A percentile compares a stretch with the other conserved stretches of the same genome.
phyloP scores from a whole-genome alignment of 306 rosid species.

The Pterocarpus santalinus region DNA sequence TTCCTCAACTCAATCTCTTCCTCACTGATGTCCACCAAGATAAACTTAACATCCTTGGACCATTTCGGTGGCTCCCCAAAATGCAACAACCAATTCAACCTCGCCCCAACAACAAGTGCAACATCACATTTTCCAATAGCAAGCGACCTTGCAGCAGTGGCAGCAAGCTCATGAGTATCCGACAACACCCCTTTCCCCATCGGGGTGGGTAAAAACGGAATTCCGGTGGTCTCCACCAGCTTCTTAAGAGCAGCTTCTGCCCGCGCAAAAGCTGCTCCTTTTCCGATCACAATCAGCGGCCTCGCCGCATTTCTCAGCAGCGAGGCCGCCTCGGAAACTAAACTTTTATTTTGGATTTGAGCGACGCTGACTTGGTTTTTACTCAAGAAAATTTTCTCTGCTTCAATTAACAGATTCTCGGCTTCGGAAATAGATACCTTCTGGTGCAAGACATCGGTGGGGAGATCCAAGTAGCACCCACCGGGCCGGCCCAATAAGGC shows the following conservation, averaged over 20 bases:
- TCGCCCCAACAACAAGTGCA: slow-evolving; percentile 86
- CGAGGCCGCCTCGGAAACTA: slow-evolving; percentile 49
- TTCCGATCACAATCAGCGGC: slow-evolving; percentile 89
- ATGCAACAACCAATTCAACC: slow-evolving; percentile 90
- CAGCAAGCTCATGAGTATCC: slow-evolving; percentile 83
- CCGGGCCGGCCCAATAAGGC: slow-evolving; percentile 80
- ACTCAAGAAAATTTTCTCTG: slow-evolving; percentile 31
- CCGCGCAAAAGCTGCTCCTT: slow-evolving; percentile 89
- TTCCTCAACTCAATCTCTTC: slow-evolving; percentile 88
- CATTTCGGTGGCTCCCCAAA: slow-evolving; percentile 96
- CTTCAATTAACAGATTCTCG: slow-evolving; percentile 60
- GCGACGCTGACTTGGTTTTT: background rate
- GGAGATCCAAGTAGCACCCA: slow-evolving; percentile 88
- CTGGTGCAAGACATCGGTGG: slow-evolving; percentile 84
- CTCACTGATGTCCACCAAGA: slow-evolving; percentile 74
- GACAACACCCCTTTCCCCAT: slow-evolving; percentile 93
- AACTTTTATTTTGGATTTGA: background rate
- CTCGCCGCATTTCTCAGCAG: slow-evolving; percentile 71
- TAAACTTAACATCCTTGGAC: slow-evolving; percentile 84
- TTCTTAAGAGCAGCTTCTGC: slow-evolving; percentile 70
- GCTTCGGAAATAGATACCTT: slow-evolving; percentile 67
- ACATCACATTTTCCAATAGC: slow-evolving; percentile 96
- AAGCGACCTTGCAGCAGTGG: slow-evolving; percentile 88
- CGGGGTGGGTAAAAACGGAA: slow-evolving; percentile 95
- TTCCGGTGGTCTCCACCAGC: slow-evolving; percentile 82